Percentiles rank a stretch among this genome's conserved stretches.
Evolutionary conservation across 2,329 filamentous ascomycete genomes (phyloP).

Genomic region (Sporothrix pseudoabietina): DNA sequence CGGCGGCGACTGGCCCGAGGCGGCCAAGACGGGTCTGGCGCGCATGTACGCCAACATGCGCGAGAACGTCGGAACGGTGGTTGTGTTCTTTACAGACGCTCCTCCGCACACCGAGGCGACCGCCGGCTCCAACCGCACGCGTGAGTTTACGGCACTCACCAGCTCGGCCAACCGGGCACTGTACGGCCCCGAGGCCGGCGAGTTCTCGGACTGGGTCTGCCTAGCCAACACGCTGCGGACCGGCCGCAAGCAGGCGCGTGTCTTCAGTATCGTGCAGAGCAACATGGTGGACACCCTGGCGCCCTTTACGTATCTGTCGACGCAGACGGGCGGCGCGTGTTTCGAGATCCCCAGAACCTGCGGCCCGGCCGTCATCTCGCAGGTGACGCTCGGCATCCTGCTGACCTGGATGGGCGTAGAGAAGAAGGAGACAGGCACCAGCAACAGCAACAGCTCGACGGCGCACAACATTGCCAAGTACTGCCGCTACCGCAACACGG

Average conservation of each 20-base stretch:
- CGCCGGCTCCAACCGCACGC: constrained; percentile 38
- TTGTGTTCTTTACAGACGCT: constrained; percentile 50
- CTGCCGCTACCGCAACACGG: constrained; percentile 31
- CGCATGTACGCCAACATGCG: constrained; percentile 52
- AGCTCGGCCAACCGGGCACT: constrained; percentile 10
- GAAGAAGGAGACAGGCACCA: constrained; percentile 34
- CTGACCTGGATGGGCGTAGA: constrained; percentile 49
- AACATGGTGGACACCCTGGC: constrained; percentile 35
- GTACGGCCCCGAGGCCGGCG: constrained; percentile 42
- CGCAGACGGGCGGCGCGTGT: constrained; percentile 47
- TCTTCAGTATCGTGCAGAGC: constrained; percentile 48
- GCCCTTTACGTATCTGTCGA: constrained; percentile 48
- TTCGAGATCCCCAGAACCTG: constrained; percentile 39
- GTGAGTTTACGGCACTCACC: constrained; percentile 38
- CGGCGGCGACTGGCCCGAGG: constrained; percentile 52
- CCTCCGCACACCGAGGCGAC: constrained; percentile 34
- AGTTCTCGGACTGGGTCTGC: constrained; percentile 51
- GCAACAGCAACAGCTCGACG: constrained; percentile 25
- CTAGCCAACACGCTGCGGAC: constrained; percentile 42
- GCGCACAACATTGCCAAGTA: constrained; percentile 28
- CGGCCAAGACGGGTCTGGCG: constrained; percentile 53
- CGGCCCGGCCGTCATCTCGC: constrained; percentile 43
- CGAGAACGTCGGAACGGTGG: constrained; percentile 53
- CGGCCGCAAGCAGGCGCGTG: constrained; percentile 46
- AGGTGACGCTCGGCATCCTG: constrained; percentile 47